Evolutionary conservation across 495 filamentous ascomycete species (phyloP).

Genomic region (Aspergillus cavernicola): DNA sequence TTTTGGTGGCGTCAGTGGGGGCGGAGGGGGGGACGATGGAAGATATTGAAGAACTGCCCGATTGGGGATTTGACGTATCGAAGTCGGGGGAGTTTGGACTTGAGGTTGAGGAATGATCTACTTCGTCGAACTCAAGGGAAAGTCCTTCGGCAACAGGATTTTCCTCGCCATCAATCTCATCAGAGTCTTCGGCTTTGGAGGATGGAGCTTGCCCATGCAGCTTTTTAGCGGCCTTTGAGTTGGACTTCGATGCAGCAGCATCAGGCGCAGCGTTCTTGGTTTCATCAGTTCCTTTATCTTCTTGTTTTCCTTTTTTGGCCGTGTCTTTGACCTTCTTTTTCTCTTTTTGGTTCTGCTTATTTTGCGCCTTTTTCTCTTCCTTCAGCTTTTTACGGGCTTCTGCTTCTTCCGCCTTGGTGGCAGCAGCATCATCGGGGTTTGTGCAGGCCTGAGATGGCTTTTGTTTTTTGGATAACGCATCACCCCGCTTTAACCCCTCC

Average conservation of each 20-base stretch:
- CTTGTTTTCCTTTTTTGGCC: slow-evolving; percentile 44
- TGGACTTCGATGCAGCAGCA: slow-evolving; percentile 7
- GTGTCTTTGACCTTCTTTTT: slow-evolving; percentile 45
- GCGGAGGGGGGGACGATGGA: slow-evolving; percentile 61
- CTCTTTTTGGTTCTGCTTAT: slow-evolving; percentile 47
- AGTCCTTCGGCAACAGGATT: slow-evolving; percentile 40
- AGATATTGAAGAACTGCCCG: slow-evolving; percentile 68
- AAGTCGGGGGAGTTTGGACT: slow-evolving; percentile 60
- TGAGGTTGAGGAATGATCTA: slow-evolving; percentile 49
- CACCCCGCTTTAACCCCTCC: slow-evolving; percentile 38
- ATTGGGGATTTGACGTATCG: slow-evolving; percentile 55
- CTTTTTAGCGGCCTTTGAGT: slow-evolving; percentile 27
- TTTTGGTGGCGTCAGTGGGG: slow-evolving; percentile 40
- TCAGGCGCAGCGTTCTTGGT: slow-evolving; percentile 15
- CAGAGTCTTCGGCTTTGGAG: slow-evolving; percentile 21
- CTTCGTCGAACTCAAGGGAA: slow-evolving; percentile 36
- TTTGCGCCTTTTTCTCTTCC: slow-evolving; percentile 47
- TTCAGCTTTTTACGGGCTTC: slow-evolving; percentile 41
- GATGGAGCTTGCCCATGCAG: slow-evolving; percentile 17
- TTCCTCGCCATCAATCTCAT: slow-evolving; percentile 31
- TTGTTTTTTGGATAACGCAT: slow-evolving; percentile 34
- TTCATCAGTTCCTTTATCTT: slow-evolving; percentile 34
- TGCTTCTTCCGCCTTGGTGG: slow-evolving; percentile 31
- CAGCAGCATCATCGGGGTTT: slow-evolving; percentile 26
- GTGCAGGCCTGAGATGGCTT: slow-evolving; percentile 32